A percentile compares a stretch with the other conserved stretches of the same genome.
Evolutionary conservation across 371 early-diverging fungal species (phyloP).

Genomic region (Rozella allomycis): DNA sequence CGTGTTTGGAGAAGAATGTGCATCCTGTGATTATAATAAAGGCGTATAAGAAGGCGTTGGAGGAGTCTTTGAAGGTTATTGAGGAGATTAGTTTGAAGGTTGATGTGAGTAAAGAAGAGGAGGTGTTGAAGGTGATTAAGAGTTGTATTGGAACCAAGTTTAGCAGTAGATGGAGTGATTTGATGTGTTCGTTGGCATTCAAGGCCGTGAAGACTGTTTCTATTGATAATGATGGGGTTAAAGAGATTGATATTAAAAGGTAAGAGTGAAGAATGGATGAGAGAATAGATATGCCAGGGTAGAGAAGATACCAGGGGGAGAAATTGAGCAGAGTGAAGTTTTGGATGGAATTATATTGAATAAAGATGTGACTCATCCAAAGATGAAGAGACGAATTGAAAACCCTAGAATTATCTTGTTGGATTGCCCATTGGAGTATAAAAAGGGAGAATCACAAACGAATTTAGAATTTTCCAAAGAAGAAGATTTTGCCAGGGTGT

Average conservation of each 20-base stretch:
- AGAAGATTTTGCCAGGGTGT: slow-evolving; percentile 83
- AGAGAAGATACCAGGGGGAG: slow-evolving; percentile 82
- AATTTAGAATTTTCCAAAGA: slow-evolving; percentile 94
- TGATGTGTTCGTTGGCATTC: slow-evolving; percentile 91
- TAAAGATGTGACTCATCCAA: slow-evolving; percentile 98
- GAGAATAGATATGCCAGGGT: neutral
- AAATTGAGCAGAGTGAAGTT: slow-evolving; percentile 87
- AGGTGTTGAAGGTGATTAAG: slow-evolving; percentile 76
- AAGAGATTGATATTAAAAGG: slow-evolving; percentile 89
- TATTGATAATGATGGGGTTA: slow-evolving; percentile 40
- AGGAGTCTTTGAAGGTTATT: slow-evolving; percentile 65
- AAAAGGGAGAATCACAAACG: slow-evolving; percentile 99
- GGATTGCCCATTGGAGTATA: slow-evolving; percentile 99
- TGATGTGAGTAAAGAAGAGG: slow-evolving; percentile 52
- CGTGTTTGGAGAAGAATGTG: slow-evolving; percentile 82
- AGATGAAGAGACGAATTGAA: slow-evolving; percentile 95
- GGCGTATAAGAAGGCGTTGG: slow-evolving; percentile 75
- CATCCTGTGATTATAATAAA: slow-evolving; percentile 96
- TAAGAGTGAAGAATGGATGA: slow-evolving; percentile 85
- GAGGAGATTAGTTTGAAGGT: slow-evolving; percentile 63
- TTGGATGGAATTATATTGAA: slow-evolving; percentile 96
- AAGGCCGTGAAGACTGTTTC: slow-evolving; percentile 84
- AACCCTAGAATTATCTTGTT: slow-evolving; percentile 94
- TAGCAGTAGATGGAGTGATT: slow-evolving; percentile 77
- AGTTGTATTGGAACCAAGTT: slow-evolving; percentile 93